Evolutionary conservation across 1,284 basidiomycete species (phyloP).

Genomic region (Tilletia setariae): DNA sequence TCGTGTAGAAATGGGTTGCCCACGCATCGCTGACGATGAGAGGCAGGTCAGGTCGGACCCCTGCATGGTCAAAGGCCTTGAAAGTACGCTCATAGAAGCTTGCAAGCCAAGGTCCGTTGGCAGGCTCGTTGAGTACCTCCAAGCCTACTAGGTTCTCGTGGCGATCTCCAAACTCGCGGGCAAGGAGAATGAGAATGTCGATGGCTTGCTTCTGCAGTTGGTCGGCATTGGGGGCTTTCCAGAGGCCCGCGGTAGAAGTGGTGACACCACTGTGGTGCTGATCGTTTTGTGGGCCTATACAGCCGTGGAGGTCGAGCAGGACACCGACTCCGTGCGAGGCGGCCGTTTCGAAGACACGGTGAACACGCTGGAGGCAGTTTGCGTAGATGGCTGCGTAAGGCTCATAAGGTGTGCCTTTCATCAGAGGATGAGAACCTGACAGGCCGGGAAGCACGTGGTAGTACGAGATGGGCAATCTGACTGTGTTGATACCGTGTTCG

Average conservation of each 20-base stretch:
- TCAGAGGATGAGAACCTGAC: slow-evolving; percentile 58
- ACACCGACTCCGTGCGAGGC: slow-evolving; percentile 69
- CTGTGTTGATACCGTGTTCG: slow-evolving; percentile 73
- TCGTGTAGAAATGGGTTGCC: slow-evolving; percentile 68
- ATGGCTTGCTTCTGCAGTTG: slow-evolving; percentile 58
- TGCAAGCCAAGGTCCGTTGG: slow-evolving; percentile 61
- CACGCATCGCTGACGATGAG: slow-evolving; percentile 73
- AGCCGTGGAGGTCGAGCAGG: slow-evolving; percentile 65
- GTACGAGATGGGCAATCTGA: slow-evolving; percentile 69
- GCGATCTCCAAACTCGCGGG: slow-evolving; percentile 45
- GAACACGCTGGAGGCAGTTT: slow-evolving; percentile 72
- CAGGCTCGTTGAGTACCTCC: slow-evolving; percentile 80
- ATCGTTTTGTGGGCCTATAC: slow-evolving; percentile 63
- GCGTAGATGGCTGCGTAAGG: slow-evolving; percentile 63
- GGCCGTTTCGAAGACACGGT: slow-evolving; percentile 67
- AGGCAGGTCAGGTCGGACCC: slow-evolving; percentile 59
- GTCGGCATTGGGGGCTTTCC: slow-evolving; percentile 42
- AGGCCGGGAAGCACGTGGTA: slow-evolving; percentile 68
- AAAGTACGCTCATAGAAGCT: slow-evolving; percentile 63
- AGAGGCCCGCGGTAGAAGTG: slow-evolving; percentile 39
- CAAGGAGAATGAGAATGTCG: slow-evolving; percentile 63
- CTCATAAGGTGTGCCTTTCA: slow-evolving; percentile 72
- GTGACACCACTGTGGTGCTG: slow-evolving; percentile 54
- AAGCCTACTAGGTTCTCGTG: slow-evolving; percentile 72
- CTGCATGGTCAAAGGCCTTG: slow-evolving; percentile 54